Base-by-base conservation (phyloP, 1,284 basidiomycete genomes). In the Leccinum cinnamomeum region DNA sequence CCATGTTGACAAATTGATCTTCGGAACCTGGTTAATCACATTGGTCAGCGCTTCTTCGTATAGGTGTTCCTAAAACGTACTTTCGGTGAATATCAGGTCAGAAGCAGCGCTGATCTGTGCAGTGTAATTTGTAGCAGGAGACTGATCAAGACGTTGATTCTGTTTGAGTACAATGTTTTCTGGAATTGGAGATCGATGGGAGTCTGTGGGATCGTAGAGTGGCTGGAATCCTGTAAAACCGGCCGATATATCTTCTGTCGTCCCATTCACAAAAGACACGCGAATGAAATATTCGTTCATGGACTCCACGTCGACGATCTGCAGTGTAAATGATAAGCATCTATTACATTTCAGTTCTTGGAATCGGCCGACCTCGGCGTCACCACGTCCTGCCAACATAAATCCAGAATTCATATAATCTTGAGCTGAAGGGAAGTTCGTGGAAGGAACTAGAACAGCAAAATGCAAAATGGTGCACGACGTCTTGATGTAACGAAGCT, bases 401-500 rank as follows among this genome's bases (percentile, higher is more conserved):
- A 12, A 20, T 2, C 3, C 12, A 3, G 48, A 33, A 8, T 18
- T 23, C 16, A 12, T 3, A 33, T 33, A 18, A 28, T 69, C 62
- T 33, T 54, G 18, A 3, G 53, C 65, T 6, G 68, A 60, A 16
- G 66, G 66, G n/a, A 64, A 63, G 53, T 68, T 67, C 16, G 64
- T 67, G 14, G 63, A 65, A 10, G 66, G 66, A 44, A 67, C 57
- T 7, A 67, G 55, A 28, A 67, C 18, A 7, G 20, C 20, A 20
- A 20, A 20, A 20, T 20, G 28, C 1, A 7, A 28, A 28, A 28
- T 7, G 46, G 30, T 65, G 48, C 1, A 56, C 50, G 37, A 68
- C 33, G n/a, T 51, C 66, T 3, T 4, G 46, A 28, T 23, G 33
- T 20, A 23, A 3, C 37, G n/a, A 39, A 37, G 28, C 30, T 10